These are phyloP conservation scores for Chloranthus sessilifolius DNA, from an alignment of 164 flowering plant species.

Conservation along the genomic window DNA sequence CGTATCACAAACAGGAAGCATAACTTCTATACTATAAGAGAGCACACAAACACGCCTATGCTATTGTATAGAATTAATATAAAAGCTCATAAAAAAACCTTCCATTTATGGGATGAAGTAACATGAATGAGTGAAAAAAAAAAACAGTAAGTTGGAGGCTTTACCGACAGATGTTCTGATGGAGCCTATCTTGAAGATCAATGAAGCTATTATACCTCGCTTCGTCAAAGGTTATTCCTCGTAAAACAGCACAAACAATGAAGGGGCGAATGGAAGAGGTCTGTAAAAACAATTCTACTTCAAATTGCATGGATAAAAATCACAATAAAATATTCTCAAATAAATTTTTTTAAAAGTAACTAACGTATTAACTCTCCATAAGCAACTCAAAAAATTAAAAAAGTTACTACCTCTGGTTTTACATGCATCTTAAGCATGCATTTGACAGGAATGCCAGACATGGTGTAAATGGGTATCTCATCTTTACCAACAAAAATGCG, in stretches of 20 bases:
- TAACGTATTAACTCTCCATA: no score
- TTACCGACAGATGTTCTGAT: slow-evolving; percentile 96
- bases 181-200: slow-evolving; percentile 96
- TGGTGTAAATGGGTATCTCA: slow-evolving; percentile 50
- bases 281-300: slow-evolving; percentile 39
- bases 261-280: slow-evolving; percentile 71
- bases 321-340: not conserved
- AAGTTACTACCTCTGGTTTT: slow-evolving; percentile 58
- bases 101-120: no score
- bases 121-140: no score
- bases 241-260: slow-evolving; percentile 94
- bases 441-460: slow-evolving; percentile 36
- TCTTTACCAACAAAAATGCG: slow-evolving; percentile 59
- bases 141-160: not conserved
- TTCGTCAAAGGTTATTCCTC: slow-evolving; percentile 79
- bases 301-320: not conserved
- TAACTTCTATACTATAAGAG: no score
- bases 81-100: no score
- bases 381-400: not conserved
- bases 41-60: no score
- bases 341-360: no score
- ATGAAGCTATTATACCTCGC: slow-evolving; percentile 89
- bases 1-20: no score
- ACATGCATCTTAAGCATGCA: slow-evolving; percentile 79
- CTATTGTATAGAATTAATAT: no score